These are phyloP conservation scores for Lachnellula arida DNA, from an alignment of 2,329 filamentous ascomycete species.

Conservation along the genomic window DNA sequence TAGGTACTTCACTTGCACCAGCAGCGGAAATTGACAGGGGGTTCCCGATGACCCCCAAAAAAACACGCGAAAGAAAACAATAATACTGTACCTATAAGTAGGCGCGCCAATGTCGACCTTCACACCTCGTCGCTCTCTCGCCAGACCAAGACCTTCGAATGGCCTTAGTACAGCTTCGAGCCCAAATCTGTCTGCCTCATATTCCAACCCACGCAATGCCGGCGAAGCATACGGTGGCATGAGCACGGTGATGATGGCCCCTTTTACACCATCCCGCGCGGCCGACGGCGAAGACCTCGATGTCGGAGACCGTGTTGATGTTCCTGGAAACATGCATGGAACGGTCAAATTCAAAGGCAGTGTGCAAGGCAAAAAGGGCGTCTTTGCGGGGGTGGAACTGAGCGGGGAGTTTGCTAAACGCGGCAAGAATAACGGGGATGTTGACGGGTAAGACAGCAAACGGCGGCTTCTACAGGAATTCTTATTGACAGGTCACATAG, in stretches of 20 bases:
- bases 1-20: too few species aligned
- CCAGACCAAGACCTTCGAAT: slow-evolving; percentile 30
- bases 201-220: slow-evolving; percentile 43
- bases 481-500: slow-evolving; percentile 37
- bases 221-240: slow-evolving; percentile 55
- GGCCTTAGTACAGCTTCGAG: slow-evolving; percentile 49
- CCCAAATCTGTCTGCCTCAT: slow-evolving; percentile 49
- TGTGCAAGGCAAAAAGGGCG: slow-evolving; percentile 84
- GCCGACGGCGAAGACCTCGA: slow-evolving; percentile 51
- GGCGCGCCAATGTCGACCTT: slow-evolving; percentile 15
- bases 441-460: slow-evolving; percentile 70
- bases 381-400: slow-evolving; percentile 90
- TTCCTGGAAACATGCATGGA: slow-evolving; percentile 89
- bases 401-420: slow-evolving; percentile 71
- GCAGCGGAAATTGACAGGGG: too few species aligned
- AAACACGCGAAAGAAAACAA: too few species aligned
- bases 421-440: slow-evolving; percentile 95
- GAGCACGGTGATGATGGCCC: slow-evolving; percentile 53
- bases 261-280: slow-evolving; percentile 49
- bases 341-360: slow-evolving; percentile 82
- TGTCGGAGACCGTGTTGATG: slow-evolving; percentile 81
- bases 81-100: too few species aligned
- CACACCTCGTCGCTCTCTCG: slow-evolving; percentile 30
- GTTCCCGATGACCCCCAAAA: too few species aligned
- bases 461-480: slow-evolving; percentile 9